Evolutionary conservation across 148 eudicot species (phyloP).

Genomic region (Gaultheria prostrata): DNA sequence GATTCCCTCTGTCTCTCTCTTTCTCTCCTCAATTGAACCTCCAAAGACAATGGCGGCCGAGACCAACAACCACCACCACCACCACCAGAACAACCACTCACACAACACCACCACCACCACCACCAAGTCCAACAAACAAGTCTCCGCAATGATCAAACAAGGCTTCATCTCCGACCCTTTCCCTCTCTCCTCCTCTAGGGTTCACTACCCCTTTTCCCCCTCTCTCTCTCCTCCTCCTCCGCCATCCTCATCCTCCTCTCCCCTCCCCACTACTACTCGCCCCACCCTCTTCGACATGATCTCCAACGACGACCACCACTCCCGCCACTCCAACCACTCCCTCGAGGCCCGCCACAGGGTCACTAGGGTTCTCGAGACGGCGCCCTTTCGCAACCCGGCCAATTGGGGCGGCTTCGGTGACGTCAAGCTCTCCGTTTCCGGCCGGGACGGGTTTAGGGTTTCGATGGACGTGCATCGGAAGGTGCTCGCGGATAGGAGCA

Average conservation of each 20-base stretch:
- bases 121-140: conserved; percentile 20
- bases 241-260: no score
- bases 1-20: not conserved
- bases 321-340: conserved; percentile 45
- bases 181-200: conserved; percentile 21
- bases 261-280: conserved; percentile 8
- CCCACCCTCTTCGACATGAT: conserved; percentile 89
- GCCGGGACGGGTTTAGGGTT: conserved; percentile 63
- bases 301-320: conserved; percentile 51
- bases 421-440: conserved; percentile 68
- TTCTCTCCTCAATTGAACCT: not conserved
- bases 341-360: conserved; percentile 42
- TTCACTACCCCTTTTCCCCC: conserved; percentile 3
- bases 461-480: conserved; percentile 70
- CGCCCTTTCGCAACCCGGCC: conserved; percentile 29
- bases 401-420: conserved; percentile 52
- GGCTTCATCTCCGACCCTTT: conserved; percentile 58
- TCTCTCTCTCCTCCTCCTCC: conserved; percentile 29
- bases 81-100: conserved; percentile 3
- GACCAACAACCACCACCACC: not conserved
- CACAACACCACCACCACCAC: not conserved
- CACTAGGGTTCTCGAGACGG: conserved; percentile 41
- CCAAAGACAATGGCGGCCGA: conserved; percentile 18
- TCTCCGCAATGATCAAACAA: conserved; percentile 58
- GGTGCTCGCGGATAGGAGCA: conserved; percentile 60